These are phyloP conservation scores for Acer negundo DNA, from an alignment of 345 rosid genomes.

Conservation along the genomic window DNA sequence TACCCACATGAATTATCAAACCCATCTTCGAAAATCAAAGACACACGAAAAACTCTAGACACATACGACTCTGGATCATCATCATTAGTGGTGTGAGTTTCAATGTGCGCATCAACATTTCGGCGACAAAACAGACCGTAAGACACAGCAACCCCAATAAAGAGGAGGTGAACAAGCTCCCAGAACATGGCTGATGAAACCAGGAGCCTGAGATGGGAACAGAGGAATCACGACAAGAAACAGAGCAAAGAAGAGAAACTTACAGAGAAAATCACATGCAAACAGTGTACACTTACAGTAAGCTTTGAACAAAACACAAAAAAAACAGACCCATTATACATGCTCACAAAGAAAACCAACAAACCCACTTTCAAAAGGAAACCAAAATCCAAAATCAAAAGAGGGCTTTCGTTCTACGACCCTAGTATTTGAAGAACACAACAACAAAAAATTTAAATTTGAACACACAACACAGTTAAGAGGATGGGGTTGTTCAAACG, in stretches of 20 bases:
- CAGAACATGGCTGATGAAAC: slow-evolving; percentile 65
- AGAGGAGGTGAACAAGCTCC: slow-evolving; percentile 69
- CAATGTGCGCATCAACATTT: slow-evolving; percentile 41
- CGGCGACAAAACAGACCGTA: slow-evolving; percentile 82
- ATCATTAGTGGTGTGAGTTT: slow-evolving; percentile 14
- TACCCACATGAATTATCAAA: slow-evolving; percentile 41
- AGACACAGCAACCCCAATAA: slow-evolving; percentile 81
- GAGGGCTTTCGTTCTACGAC: background rate
- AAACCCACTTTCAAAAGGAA: background rate
- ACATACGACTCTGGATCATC: slow-evolving; percentile 53
- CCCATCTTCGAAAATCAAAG: slow-evolving; percentile 65
- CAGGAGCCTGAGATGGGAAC: slow-evolving; percentile 84
- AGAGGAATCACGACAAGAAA: slow-evolving; percentile 68
- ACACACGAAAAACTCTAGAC: slow-evolving; percentile 44
- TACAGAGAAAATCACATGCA: slow-evolving; percentile 43
- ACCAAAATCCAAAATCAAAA: background rate
- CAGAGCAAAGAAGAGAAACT: slow-evolving; percentile 48
- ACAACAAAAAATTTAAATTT: no score
- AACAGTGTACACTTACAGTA: no score
- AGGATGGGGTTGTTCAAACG: background rate
- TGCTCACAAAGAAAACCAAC: background rate
- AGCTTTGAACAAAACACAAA: background rate
- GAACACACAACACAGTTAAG: no score
- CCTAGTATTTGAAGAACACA: background rate
- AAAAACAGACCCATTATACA: background rate